Percentiles rank a stretch among this genome's conserved stretches.
Conservation (phyloP, 1,284 basidiomycete species). For the Mycena citricolor region DNA sequence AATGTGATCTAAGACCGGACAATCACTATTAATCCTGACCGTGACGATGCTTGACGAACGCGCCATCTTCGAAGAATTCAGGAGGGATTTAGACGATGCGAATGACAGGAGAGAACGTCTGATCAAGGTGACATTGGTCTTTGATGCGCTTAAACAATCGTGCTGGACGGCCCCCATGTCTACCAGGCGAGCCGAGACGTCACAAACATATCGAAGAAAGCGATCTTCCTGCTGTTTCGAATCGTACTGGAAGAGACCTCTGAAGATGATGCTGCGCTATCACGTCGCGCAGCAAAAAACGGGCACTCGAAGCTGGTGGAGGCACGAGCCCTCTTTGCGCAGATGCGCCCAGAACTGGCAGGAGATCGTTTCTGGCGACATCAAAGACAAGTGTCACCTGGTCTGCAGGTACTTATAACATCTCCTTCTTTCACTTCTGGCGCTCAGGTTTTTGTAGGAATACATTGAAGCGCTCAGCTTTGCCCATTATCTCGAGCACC, state of each 20-base stretch:
- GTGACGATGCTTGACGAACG: constrained; percentile 19
- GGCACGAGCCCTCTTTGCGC: constrained; percentile 65
- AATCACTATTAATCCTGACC: background rate
- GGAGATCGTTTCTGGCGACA: constrained; percentile 82
- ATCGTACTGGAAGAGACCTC: constrained; percentile 52
- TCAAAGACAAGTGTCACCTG: constrained; percentile 57
- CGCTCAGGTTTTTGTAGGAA: constrained; percentile 51
- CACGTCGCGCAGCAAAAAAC: constrained; percentile 49
- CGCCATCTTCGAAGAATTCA: constrained; percentile 56
- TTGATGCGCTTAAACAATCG: background rate
- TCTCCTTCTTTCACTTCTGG: background rate
- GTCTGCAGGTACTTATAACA: constrained; percentile 4
- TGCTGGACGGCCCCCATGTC: no score
- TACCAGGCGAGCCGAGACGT: constrained; percentile 81
- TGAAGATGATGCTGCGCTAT: constrained; percentile 36
- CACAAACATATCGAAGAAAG: constrained; percentile 91
- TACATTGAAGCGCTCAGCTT: constrained; percentile 94
- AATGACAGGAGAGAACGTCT: constrained; percentile 78
- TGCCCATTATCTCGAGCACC: constrained; percentile 80
- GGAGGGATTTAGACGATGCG: constrained; percentile 70
- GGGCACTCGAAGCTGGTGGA: constrained; percentile 71
- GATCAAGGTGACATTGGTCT: constrained; percentile 62
- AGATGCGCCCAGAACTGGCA: constrained; percentile 62
- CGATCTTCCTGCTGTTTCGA: constrained; percentile 92
- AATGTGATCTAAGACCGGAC: no score